Evolutionary conservation across 768 basidiomycete genomes (phyloP).

Genomic region (Psilocybe subaeruginosa): DNA sequence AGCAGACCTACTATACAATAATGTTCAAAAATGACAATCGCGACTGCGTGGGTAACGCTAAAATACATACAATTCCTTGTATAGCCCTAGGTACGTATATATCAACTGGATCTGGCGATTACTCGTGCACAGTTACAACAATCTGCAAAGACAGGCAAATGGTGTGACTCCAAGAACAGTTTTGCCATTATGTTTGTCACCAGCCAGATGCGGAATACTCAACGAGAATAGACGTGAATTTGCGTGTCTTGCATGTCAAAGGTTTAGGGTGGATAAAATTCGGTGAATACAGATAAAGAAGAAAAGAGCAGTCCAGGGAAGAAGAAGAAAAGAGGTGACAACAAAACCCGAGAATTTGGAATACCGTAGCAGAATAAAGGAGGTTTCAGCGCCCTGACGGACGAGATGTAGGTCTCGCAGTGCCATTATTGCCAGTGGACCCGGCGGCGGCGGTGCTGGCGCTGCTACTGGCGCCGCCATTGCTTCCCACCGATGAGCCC

Average conservation of each 20-base stretch:
- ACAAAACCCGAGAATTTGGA: conserved; percentile 4
- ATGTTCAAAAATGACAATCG: too few species aligned
- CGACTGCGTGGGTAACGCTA: too few species aligned
- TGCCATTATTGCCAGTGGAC: background rate
- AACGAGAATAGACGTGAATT: too few species aligned
- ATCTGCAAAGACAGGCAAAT: too few species aligned
- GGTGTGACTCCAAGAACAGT: too few species aligned
- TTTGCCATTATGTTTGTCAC: too few species aligned
- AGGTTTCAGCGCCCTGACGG: conserved; percentile 4
- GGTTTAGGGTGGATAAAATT: background rate
- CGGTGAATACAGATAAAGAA: background rate
- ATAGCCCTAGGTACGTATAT: too few species aligned
- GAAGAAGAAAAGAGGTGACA: background rate
- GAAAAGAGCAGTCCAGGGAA: background rate
- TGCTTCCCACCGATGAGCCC: conserved; percentile 30
- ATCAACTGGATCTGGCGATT: too few species aligned
- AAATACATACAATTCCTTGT: too few species aligned
- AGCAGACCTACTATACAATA: too few species aligned
- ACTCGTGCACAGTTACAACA: too few species aligned
- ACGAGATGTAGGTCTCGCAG: background rate
- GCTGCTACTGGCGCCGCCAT: conserved; percentile 9
- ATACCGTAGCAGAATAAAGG: background rate
- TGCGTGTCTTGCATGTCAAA: background rate
- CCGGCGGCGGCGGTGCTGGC: conserved; percentile 2
- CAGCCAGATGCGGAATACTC: too few species aligned